Evolutionary conservation across 192 early-diverging fungal species (phyloP), one percentile per base, ranked within the genome.

Genomic region (Backusella liffmaniae): DNA sequence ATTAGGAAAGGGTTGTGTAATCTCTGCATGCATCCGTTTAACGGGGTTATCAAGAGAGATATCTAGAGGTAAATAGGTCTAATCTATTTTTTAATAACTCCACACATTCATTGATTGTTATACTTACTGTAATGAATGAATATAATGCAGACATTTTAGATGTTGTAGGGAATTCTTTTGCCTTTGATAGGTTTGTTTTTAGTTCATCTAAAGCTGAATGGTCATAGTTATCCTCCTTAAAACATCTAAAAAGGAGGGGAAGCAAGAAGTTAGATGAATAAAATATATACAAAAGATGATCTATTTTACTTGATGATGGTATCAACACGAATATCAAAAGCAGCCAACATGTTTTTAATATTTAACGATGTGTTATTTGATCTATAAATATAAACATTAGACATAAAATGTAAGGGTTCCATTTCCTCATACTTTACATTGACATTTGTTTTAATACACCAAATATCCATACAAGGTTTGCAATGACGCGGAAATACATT

Each of bases 381-480:
- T 69, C 72, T 76, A 41, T 42, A 56, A 46, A 56, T 12, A 73
- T 35, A 42, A 26, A 6, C 13, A 21, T 62, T 34, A 37, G 29
- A 42, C 34, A 44, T 66, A 4, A 30, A 18, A 74, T 23, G 16
- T n/a, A 12, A 5, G 42, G 5, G 29, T 18, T 29, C 15, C 18
- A n/a, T 77, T 12, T 56, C 2, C 7, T 15, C 8, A 30, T 36
- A 30, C 44, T 67, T 78, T 80, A 80, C 82, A 70, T 69, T 39
- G 78, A 37, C 21, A 72, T 81, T 44, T 83, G 76, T 56, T 88
- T 85, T 12, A 78, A 76, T 76, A 82, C 80, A 9, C 84, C 86
- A 78, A 88, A 84, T 23, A 86, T 83, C 86, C 82, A 88, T 1
- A 87, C 70, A 29, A 85, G 73, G 67, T 88, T 86, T 6, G 88